Percentiles rank a stretch among this genome's conserved stretches.
Conservation (phyloP, 441 rosid species). For the Rhodomyrtus psidioides region DNA sequence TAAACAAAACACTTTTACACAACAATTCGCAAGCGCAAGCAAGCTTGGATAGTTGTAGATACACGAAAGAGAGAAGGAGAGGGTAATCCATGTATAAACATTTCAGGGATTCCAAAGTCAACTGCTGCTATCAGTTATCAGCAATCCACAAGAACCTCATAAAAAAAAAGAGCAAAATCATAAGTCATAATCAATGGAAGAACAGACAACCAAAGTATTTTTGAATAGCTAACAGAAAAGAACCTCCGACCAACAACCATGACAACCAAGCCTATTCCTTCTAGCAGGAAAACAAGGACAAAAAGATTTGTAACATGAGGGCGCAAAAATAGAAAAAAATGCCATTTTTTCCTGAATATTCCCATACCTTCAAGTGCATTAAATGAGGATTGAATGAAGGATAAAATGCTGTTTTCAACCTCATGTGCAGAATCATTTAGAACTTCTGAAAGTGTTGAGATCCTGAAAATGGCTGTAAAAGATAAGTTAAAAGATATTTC, state of each 20-base stretch:
- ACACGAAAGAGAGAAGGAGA: not conserved
- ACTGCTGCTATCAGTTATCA: not conserved
- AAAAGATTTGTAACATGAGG: not conserved
- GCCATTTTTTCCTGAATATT: not conserved
- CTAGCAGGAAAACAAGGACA: not conserved
- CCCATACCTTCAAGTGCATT: constrained; percentile 51
- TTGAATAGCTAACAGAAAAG: not conserved
- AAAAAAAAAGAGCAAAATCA: not conserved
- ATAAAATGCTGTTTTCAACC: constrained; percentile 23
- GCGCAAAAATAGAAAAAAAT: not conserved
- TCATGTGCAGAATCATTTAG: constrained; percentile 22
- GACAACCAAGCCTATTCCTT: not conserved
- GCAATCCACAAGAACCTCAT: not conserved
- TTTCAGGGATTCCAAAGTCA: not conserved
- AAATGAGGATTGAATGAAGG: constrained; percentile 40
- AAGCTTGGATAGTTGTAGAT: not conserved
- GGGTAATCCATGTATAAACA: not conserved
- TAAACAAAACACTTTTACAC: not conserved
- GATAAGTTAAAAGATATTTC: constrained; percentile 28
- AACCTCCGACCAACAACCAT: not conserved
- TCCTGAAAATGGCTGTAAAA: constrained; percentile 52
- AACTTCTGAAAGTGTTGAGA: constrained; percentile 38
- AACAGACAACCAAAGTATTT: not conserved
- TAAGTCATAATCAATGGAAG: not conserved
- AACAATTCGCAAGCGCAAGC: not conserved